A percentile compares a stretch with the other conserved stretches of the same genome.
These are phyloP conservation scores for Beauveria asiatica DNA, from an alignment of 2,329 filamentous ascomycete genomes.

Conservation along the genomic window DNA sequence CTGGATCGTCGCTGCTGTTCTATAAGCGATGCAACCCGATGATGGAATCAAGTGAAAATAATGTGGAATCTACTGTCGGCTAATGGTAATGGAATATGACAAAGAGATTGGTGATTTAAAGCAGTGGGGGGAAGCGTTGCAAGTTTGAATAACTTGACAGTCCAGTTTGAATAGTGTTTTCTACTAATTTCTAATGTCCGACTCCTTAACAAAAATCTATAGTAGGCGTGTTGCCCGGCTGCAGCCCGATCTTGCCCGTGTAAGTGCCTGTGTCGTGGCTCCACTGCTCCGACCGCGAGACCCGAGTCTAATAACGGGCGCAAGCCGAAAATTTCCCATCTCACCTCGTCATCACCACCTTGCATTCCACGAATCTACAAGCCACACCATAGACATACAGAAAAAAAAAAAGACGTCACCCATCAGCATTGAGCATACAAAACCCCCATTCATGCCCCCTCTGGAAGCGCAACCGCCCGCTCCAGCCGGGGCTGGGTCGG, in stretches of 20 bases:
- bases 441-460: background rate
- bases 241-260: background rate
- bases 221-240: background rate
- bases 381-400: background rate
- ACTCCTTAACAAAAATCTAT: too few species aligned
- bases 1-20: constrained; percentile 17
- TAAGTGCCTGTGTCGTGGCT: background rate
- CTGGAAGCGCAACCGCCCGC: background rate
- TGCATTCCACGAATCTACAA: too few species aligned
- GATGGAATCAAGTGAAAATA: background rate
- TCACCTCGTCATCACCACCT: background rate
- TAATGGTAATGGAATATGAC: too few species aligned
- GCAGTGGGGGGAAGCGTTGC: background rate
- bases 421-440: background rate
- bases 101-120: background rate
- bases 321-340: constrained; percentile 3
- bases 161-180: background rate
- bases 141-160: background rate
- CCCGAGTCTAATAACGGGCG: background rate
- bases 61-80: too few species aligned
- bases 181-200: background rate
- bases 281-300: background rate
- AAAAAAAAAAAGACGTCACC: background rate
- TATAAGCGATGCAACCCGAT: constrained; percentile 7
- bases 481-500: background rate